phyloP scores from a whole-genome alignment of 106 monocot species.

The Gastrodia elata region DNA sequence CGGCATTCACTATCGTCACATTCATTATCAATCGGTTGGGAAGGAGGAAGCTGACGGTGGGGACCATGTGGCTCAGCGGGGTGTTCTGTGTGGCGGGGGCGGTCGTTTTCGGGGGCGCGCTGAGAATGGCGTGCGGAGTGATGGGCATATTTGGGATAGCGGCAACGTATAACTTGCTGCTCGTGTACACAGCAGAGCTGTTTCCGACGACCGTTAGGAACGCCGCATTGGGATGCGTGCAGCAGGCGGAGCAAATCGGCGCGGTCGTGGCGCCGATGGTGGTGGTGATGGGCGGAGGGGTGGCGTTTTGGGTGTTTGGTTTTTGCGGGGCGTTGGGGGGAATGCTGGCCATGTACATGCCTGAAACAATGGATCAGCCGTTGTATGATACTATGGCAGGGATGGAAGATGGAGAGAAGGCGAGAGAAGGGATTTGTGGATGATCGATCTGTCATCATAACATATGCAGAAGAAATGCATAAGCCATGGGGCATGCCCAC shows the following conservation, averaged over 20 bases:
- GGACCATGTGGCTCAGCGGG: constrained; percentile 64
- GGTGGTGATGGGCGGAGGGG: constrained; percentile 38
- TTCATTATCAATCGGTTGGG: constrained; percentile 34
- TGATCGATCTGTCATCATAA: no score
- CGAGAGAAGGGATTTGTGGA: no score
- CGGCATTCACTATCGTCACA: constrained; percentile 41
- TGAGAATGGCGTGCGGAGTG: constrained; percentile 48
- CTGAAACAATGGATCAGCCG: constrained; percentile 45
- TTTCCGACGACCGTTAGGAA: constrained; percentile 87
- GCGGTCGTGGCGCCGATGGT: constrained; percentile 71
- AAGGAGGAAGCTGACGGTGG: constrained; percentile 33
- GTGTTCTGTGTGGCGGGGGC: constrained; percentile 34
- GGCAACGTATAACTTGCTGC: constrained; percentile 66
- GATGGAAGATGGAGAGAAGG: constrained; percentile 31
- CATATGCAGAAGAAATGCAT: no score
- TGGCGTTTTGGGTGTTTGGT: constrained; percentile 47
- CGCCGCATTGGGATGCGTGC: constrained; percentile 52
- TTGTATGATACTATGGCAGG: constrained; percentile 61
- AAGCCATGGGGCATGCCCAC: no score
- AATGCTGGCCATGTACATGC: constrained; percentile 25
- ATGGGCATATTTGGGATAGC: constrained; percentile 73
- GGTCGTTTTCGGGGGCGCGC: background rate
- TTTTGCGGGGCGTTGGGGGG: constrained; percentile 32
- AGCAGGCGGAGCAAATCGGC: constrained; percentile 62
- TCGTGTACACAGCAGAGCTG: constrained; percentile 70